A percentile compares a stretch with the other conserved stretches of the same genome.
These are phyloP conservation scores for Funneliformis caledonium DNA, from an alignment of 371 early-diverging fungal genomes.

Conservation along the genomic window DNA sequence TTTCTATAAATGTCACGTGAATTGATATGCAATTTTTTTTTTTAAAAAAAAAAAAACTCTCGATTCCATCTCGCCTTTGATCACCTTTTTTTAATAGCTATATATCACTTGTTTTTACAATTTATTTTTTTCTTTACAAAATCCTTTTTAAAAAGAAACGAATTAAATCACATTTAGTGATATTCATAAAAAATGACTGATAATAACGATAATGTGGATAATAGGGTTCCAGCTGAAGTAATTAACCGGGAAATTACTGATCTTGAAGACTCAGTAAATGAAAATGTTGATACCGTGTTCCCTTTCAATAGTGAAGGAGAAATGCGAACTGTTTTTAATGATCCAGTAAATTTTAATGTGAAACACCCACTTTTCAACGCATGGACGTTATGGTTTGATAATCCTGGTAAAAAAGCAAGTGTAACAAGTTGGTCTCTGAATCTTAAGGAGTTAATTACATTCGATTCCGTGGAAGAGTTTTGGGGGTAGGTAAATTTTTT, in stretches of 20 bases:
- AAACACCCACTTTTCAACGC: conserved; percentile 88
- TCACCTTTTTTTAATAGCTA: not conserved
- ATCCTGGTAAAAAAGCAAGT: conserved; percentile 78
- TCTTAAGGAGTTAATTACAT: conserved; percentile 83
- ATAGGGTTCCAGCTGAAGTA: not conserved
- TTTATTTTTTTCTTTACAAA: not conserved
- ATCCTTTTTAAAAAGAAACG: not conserved
- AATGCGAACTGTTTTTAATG: conserved; percentile 56
- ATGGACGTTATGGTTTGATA: conserved; percentile 97
- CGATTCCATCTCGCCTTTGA: not conserved
- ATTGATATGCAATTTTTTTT: not conserved
- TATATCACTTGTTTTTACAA: not conserved
- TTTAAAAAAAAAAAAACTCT: too few species aligned
- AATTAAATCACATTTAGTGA: not conserved
- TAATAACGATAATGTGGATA: conserved; percentile 11
- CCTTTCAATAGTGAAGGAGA: conserved; percentile 26
- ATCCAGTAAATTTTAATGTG: conserved; percentile 72
- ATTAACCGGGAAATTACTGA: not conserved
- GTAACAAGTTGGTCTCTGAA: conserved; percentile 84
- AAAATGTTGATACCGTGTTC: not conserved
- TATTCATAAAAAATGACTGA: conserved; percentile 13
- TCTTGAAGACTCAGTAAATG: conserved; percentile 6
- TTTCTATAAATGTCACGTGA: not conserved
- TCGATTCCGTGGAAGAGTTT: conserved; percentile 94
- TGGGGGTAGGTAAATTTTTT: conserved; percentile 77